These are phyloP conservation scores for Mycena epipterygia DNA, from an alignment of 768 basidiomycete species.

Conservation along the genomic window DNA sequence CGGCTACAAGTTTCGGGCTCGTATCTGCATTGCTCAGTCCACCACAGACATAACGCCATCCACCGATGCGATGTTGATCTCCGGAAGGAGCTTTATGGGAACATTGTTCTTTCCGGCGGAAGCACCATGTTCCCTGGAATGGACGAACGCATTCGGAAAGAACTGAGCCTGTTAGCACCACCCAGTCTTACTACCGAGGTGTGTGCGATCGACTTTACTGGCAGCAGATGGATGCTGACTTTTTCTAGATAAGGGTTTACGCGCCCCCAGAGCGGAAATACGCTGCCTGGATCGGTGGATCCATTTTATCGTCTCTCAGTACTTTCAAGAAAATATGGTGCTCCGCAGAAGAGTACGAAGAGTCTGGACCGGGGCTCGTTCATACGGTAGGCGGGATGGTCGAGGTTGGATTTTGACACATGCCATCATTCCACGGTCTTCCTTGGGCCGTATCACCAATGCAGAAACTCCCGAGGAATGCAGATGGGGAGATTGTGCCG, in stretches of 20 bases:
- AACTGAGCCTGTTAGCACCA: slow-evolving; percentile 73
- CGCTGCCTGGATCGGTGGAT: slow-evolving; percentile 48
- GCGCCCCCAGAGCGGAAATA: slow-evolving; percentile 78
- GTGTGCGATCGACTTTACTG: too few relatives aligned
- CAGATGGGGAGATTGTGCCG: too few relatives aligned
- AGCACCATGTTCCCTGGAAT: slow-evolving; percentile 19
- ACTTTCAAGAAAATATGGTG: slow-evolving; percentile 13
- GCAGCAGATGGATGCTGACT: too few relatives aligned
- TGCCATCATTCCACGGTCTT: too few relatives aligned
- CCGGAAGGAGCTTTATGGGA: background rate
- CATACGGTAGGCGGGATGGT: too few relatives aligned
- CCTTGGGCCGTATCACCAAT: too few relatives aligned
- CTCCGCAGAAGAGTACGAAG: slow-evolving; percentile 13
- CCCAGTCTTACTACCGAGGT: too few relatives aligned
- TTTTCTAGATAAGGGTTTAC: slow-evolving; percentile 58
- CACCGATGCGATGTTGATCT: slow-evolving; percentile 7
- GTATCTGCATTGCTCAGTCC: too few relatives aligned
- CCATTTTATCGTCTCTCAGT: slow-evolving; percentile 7
- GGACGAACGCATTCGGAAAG: slow-evolving; percentile 75
- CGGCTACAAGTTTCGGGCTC: too few relatives aligned
- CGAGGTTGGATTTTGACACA: too few relatives aligned
- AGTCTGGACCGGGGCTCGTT: slow-evolving; percentile 6
- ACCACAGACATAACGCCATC: background rate
- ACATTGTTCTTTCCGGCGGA: slow-evolving; percentile 8
- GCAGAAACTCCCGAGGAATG: too few relatives aligned